Conservation (phyloP, 176 grass and related monocot species). For the Avena atlantica region DNA sequence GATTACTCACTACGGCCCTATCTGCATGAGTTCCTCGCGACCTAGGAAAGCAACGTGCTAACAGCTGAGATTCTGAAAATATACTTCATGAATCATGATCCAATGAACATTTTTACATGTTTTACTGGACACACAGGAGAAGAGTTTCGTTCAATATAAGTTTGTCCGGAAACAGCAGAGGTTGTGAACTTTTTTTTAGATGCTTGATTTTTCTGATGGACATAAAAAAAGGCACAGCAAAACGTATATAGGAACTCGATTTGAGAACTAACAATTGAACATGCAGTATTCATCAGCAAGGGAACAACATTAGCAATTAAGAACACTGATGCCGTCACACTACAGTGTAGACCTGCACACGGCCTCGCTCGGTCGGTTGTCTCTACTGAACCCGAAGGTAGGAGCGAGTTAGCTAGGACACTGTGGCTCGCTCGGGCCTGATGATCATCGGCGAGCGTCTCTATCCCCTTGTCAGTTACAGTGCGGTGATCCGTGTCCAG, state of each 20-base stretch:
- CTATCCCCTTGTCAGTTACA: slow-evolving; percentile 30
- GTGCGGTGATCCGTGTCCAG: slow-evolving; percentile 31
- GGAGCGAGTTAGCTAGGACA: slow-evolving; percentile 16
- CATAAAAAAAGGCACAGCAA: no score
- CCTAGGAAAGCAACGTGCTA: slow-evolving; percentile 49
- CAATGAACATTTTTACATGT: neutral
- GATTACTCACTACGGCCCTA: neutral
- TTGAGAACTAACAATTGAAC: neutral
- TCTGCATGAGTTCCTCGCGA: slow-evolving; percentile 7
- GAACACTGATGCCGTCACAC: neutral
- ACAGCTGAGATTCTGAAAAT: slow-evolving; percentile 21
- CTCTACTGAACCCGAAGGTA: neutral
- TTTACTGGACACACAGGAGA: neutral
- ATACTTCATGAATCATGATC: neutral
- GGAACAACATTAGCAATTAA: neutral
- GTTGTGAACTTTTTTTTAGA: no score
- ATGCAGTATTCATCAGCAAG: neutral
- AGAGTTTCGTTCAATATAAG: neutral
- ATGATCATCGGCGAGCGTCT: slow-evolving; percentile 17
- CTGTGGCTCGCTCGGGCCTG: slow-evolving; percentile 12
- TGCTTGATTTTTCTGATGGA: no score
- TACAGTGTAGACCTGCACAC: neutral
- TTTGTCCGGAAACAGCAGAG: neutral
- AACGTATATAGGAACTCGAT: neutral
- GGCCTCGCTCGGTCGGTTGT: slow-evolving; percentile 1